phyloP scores from a whole-genome alignment of 306 rosid genomes.

The Lupinus albus region DNA sequence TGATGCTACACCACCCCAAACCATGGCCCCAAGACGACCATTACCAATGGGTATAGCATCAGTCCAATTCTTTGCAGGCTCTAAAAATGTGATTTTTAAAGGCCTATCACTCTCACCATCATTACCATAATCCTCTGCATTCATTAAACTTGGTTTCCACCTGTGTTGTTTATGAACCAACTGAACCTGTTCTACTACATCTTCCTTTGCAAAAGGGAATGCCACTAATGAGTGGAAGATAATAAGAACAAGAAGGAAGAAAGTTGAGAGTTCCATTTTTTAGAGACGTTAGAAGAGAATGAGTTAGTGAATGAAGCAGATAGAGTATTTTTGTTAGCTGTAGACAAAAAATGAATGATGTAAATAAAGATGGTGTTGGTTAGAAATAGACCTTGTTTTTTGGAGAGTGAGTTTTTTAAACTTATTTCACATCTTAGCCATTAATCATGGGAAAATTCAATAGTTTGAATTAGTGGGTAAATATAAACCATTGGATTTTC shows the following conservation, averaged over 20 bases:
- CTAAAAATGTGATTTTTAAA: constrained; percentile 59
- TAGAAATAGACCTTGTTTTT: too few species aligned
- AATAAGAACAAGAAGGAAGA: neutral
- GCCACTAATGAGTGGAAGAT: neutral
- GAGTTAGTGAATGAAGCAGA: neutral
- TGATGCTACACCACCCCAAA: constrained; percentile 65
- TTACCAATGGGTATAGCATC: constrained; percentile 81
- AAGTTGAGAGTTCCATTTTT: neutral
- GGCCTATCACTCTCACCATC: constrained; percentile 18
- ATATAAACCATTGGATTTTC: too few species aligned
- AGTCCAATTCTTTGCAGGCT: constrained; percentile 74
- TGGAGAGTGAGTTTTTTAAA: too few species aligned
- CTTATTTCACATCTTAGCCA: too few species aligned
- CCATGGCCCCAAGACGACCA: constrained; percentile 86
- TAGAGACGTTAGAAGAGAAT: neutral
- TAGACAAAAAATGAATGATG: too few species aligned
- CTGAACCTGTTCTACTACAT: neutral
- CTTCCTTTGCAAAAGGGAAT: neutral
- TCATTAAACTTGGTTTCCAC: neutral
- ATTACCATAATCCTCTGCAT: too few species aligned
- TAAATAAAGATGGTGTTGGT: neutral
- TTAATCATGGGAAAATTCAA: too few species aligned
- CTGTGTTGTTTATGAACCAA: neutral
- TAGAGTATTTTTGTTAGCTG: neutral
- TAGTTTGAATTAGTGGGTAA: too few species aligned